Evolutionary conservation across 768 basidiomycete genomes (phyloP).

Genomic region (Boletus subparvulus): DNA sequence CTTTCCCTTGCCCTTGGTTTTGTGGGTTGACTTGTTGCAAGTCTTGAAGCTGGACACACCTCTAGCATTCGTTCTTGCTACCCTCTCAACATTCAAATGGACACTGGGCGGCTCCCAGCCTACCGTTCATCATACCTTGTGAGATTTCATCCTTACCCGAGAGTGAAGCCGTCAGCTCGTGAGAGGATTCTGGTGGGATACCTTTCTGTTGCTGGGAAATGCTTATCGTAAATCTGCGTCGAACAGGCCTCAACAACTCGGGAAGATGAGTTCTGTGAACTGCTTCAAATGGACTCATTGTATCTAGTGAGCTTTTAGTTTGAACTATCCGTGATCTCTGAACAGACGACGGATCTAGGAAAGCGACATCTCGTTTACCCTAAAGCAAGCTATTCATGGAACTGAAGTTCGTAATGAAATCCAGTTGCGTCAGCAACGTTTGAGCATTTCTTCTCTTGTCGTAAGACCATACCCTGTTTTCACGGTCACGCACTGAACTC

Average conservation of each 20-base stretch:
- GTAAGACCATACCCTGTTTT: slow-evolving; percentile 1
- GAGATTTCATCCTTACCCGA: slow-evolving; percentile 33
- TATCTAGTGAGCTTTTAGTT: slow-evolving; percentile 5
- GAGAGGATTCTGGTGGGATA: slow-evolving; percentile 27
- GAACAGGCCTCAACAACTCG: slow-evolving; percentile 8
- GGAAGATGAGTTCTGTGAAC: neutral
- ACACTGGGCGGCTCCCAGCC: slow-evolving; percentile 15
- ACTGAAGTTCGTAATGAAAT: neutral
- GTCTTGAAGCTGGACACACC: neutral
- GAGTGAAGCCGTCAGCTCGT: slow-evolving; percentile 19
- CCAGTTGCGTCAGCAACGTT: slow-evolving; percentile 6
- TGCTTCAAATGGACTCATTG: neutral
- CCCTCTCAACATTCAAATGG: slow-evolving; percentile 12
- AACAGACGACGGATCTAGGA: slow-evolving; percentile 12
- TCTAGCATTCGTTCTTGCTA: neutral
- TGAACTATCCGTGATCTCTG: neutral
- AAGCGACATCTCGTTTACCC: neutral
- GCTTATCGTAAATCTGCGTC: neutral
- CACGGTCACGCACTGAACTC: neutral
- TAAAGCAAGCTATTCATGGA: slow-evolving; percentile 9
- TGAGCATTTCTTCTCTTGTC: slow-evolving; percentile 21
- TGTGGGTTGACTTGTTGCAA: neutral
- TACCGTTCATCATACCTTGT: slow-evolving; percentile 32
- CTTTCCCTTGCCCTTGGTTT: neutral
- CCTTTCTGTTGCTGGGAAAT: slow-evolving; percentile 6